Base-by-base conservation (phyloP, 108 stramenopile genomes). In the Fistulifera solaris region DNA sequence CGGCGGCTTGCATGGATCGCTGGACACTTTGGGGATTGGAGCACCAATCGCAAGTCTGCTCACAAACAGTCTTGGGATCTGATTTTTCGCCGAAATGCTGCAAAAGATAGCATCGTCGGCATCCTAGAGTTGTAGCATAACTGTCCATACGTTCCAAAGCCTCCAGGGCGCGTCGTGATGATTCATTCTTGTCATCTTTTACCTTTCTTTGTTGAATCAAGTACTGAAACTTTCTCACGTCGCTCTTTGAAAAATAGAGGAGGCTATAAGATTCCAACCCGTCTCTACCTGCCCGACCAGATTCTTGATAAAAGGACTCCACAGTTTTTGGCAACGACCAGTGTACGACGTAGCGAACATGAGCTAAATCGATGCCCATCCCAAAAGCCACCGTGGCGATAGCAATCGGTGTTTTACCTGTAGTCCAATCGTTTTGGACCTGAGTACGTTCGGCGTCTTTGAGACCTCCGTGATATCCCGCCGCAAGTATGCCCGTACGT, bases 311-410 rank as follows among this genome's bases (percentile, higher is more conserved):
- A 14, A 61, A 52, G 1, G 25, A 21, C 24, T 57, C 56, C 23
- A 57, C 22, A 2, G 38, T 44, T 41, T 93, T 92, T 35, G 94
- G 71, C 50, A 95, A 57, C 13, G 71, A 76, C 85, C 89, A 90
- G 65, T 95, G 94, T 25, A 92, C 67, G 10, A 95, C 94, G 58
- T 82, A 92, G 10, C 94, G 77, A 6, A 95, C 94, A 56, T 75
- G 74, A 16, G 85, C 65, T 19, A 78, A 43, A 63, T 95, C 90
- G 49, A 95, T 93, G 0, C 94, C 94, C 87, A 89, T 89, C 3
- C 98, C 67, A 45, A 93, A 93, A 0, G 95, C 95, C 27, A 68
- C 72, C 1, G 76, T 77, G 1, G 76, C 76, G 7, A 87, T 75
- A 16, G 73, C 81, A 28, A 85, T 65, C 53, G 70, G 71, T 14